Conservation (phyloP, 1,284 basidiomycete genomes). For the Moesziomyces parantarcticus region DNA sequence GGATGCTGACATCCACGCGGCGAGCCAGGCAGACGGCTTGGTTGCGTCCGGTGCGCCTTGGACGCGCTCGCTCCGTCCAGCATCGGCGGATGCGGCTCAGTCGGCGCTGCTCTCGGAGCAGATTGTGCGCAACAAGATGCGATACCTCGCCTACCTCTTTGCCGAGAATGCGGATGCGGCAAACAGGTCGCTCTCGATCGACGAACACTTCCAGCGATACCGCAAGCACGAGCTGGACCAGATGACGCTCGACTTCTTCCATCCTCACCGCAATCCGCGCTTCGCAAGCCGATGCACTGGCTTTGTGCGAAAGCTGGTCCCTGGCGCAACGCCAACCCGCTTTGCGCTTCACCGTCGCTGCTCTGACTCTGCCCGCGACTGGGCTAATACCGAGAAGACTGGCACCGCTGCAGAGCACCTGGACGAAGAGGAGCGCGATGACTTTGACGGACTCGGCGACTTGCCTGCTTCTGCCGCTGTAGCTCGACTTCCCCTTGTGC, state of each 20-base stretch:
- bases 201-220: slow-evolving; percentile 59
- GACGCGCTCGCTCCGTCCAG: slow-evolving; percentile 51
- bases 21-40: not conserved
- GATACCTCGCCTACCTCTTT: slow-evolving; percentile 56
- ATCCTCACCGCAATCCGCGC: slow-evolving; percentile 66
- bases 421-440: slow-evolving; percentile 67
- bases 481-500: slow-evolving; percentile 17
- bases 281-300: slow-evolving; percentile 69
- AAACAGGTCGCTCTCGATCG: slow-evolving; percentile 3
- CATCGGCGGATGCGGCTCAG: slow-evolving; percentile 5
- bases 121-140: slow-evolving; percentile 64
- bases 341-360: slow-evolving; percentile 67
- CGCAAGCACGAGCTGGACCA: slow-evolving; percentile 70
- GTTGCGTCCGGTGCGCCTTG: slow-evolving; percentile 40
- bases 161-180: slow-evolving; percentile 13
- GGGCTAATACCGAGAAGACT: not conserved
- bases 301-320: slow-evolving; percentile 70
- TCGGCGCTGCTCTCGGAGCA: slow-evolving; percentile 53
- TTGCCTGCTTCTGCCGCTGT: slow-evolving; percentile 39
- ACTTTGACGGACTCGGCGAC: slow-evolving; percentile 67
- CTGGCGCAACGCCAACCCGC: slow-evolving; percentile 67
- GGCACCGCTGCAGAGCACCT: slow-evolving; percentile 24
- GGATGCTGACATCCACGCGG: slow-evolving; percentile 14
- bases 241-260: slow-evolving; percentile 71
- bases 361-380: slow-evolving; percentile 1